A percentile compares a stretch with the other conserved stretches of the same genome.
Evolutionary conservation across 306 rosid species (phyloP).

Genomic region (Cucumis hystrix): DNA sequence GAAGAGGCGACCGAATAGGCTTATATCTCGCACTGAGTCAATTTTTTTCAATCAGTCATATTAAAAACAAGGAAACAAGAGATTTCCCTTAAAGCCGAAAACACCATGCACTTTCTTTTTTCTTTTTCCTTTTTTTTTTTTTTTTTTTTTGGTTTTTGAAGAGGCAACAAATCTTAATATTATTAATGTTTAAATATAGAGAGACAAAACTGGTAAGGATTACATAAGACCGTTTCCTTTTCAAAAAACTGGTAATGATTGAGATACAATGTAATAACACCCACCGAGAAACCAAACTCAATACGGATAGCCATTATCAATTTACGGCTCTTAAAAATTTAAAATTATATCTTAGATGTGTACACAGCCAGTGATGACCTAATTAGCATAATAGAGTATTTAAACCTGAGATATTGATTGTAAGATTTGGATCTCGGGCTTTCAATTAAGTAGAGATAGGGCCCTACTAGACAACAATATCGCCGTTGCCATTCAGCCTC

Average conservation of each 20-base stretch:
- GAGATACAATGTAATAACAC: not conserved
- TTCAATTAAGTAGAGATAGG: slow-evolving; percentile 79
- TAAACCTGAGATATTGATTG: slow-evolving; percentile 70
- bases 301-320: not conserved
- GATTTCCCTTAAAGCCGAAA: not conserved
- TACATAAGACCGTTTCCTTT: no score
- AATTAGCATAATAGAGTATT: not conserved
- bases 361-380: not conserved
- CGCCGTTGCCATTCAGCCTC: slow-evolving; percentile 93
- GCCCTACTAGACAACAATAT: slow-evolving; percentile 80
- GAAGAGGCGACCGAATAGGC: no score
- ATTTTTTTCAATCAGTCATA: not conserved
- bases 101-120: not conserved
- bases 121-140: no score
- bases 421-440: slow-evolving; percentile 73
- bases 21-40: no score
- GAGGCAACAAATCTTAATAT: no score
- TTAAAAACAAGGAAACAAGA: not conserved
- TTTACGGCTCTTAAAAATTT: not conserved
- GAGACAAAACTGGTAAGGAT: no score
- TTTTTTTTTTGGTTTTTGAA: no score
- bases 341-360: not conserved
- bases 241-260: not conserved
- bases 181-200: no score
- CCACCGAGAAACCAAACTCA: not conserved